These are phyloP conservation scores for Ascobolus immersus DNA, from an alignment of 495 filamentous ascomycete species.

Conservation along the genomic window DNA sequence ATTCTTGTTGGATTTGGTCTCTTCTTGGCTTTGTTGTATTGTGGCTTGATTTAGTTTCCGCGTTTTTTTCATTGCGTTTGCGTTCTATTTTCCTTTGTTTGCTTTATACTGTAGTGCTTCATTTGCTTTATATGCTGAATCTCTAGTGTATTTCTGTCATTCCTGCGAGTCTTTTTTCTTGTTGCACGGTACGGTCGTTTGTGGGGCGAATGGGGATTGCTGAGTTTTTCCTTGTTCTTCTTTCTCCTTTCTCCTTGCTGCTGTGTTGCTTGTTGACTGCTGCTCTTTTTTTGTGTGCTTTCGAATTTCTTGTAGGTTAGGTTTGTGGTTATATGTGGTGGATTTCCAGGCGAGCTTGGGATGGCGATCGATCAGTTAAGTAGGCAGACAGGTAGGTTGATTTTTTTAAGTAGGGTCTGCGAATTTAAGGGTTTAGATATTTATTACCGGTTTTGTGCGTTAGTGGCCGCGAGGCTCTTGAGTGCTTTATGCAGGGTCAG, in stretches of 20 bases:
- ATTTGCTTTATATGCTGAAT: not conserved
- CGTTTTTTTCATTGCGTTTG: not conserved
- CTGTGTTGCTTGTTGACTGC: conserved; percentile 1
- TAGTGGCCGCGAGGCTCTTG: too few species aligned
- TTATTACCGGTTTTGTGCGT: too few species aligned
- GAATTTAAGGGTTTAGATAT: too few species aligned
- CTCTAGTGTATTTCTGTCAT: conserved; percentile 8
- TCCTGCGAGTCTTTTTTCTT: conserved; percentile 18
- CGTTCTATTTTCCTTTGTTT: not conserved
- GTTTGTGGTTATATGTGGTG: too few species aligned
- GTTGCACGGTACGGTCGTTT: conserved; percentile 4
- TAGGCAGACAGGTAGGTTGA: too few species aligned
- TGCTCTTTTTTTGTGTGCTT: not conserved
- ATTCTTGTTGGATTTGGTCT: not conserved
- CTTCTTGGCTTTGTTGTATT: not conserved
- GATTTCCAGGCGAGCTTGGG: too few species aligned
- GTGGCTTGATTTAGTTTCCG: too few species aligned
- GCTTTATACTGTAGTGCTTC: not conserved
- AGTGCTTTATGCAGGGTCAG: too few species aligned
- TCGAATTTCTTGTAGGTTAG: too few species aligned
- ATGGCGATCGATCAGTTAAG: too few species aligned
- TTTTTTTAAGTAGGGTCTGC: too few species aligned
- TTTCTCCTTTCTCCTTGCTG: conserved; percentile 1
- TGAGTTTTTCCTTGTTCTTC: not conserved
- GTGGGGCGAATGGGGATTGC: not conserved